Evolutionary conservation across 805 yeast species (phyloP), one percentile per base, ranked within the genome.

Genomic region (Starmera quercuum): DNA sequence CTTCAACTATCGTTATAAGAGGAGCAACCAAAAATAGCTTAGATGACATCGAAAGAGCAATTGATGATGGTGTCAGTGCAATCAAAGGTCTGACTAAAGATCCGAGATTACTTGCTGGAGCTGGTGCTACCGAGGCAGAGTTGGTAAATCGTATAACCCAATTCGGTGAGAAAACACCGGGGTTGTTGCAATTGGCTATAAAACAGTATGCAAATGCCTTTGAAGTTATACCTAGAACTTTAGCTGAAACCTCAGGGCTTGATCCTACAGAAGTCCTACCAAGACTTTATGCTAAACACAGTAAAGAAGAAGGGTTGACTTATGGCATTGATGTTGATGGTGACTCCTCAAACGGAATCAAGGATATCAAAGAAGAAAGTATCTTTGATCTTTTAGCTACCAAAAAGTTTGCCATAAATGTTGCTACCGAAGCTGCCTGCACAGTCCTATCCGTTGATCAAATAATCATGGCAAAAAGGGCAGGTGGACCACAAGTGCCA

Each of bases 401-500:
- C 28, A 90, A 92, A 68, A 73, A 71, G 50, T 82, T 85, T 41
- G 98, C 97, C 30, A 81, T 92, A 45, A 75, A 79, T 48, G 80
- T 92, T 42, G 97, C 98, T 13, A 87, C 96, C 4, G 97, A 92
- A 46, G 96, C 97, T 31, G 94, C 95, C 11, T 75, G 72, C 42
- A 92, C 97, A 5, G 81, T 88, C 34, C 69, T 88, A 42, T 78
- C 95, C 18, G 92, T 92, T 32, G 97, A 92, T 59, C 97, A 90
- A 70, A 90, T 90, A 51, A 92, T 90, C 56, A 92, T 90, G 92
- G 97, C 98, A 29, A 90, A 90, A 74, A 78, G 96, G 58, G 97
- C 97, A 2, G 98, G 98, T 45, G 98, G 98, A 16, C 98, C 98
- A 31, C 79, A 87, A 73, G 96, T 96, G 22, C 68, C 73, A 44